Evolutionary conservation across 352 stramenopile species (phyloP), one percentile per base, ranked within the genome.

Genomic region (Pythium monospermum): DNA sequence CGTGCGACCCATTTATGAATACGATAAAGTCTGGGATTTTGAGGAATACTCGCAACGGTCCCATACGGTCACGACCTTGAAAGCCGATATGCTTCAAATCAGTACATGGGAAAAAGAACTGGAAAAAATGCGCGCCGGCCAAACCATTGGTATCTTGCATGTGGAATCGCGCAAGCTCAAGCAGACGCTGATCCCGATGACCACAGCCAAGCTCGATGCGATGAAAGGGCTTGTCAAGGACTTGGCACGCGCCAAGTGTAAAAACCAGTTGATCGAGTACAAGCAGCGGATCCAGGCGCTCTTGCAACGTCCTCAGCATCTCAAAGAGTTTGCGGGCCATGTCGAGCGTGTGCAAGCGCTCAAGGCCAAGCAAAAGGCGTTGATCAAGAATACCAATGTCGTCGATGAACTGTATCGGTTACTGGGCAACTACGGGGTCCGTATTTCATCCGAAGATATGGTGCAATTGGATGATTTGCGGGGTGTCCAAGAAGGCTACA

Each of bases 141-240:
- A 97, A 47, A 91, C 85, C 2, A 95, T 96, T 40, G 94, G 94
- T 1, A 97, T 95, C 26, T 57, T 98, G 6, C 80, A 96, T 49
- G 89, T 98, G 5, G 94, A 98, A 56, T 95, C 79, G 38, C 71
- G 90, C 6, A 96, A 97, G 54, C 84, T 98, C 15, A 96, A 97
- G 61, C 76, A 95, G 42, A 91, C 77, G 36, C 60, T 98, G 33
- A 92, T 94, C n/a, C 91, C 90, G 0, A 95, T 97, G 71, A 95
- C 85, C 0, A 85, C 91, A 16, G 80, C 87, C 11, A 96, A 96
- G 39, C 57, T 97, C n/a, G 86, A 94, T 37, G 65, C 78, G 2
- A 96, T 98, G 71, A 98, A 98, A 70, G 75, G 72, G 0, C 68
- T 97, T 7, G 83, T 98, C 8, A 92, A 92, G 42, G 85, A 98